Evolutionary conservation across 139 green algal species (phyloP).

Genomic region (Chlorella sorokiniana): DNA sequence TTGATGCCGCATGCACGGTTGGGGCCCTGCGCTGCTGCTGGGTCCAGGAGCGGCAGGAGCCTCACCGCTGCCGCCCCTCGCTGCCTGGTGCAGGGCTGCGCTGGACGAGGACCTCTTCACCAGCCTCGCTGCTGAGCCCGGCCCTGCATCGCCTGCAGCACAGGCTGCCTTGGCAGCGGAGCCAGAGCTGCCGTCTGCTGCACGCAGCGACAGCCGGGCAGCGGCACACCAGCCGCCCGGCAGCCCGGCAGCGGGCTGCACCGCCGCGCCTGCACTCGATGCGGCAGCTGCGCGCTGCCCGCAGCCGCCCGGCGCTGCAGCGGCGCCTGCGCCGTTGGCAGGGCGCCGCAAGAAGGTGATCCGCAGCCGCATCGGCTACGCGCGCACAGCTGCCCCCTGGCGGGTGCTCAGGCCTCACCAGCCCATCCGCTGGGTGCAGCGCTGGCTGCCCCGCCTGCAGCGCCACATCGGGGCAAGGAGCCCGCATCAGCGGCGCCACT

Average conservation of each 20-base stretch:
- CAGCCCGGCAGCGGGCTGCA: neutral
- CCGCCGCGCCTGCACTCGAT: neutral
- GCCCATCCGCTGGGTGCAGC: neutral
- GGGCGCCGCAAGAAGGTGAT: slow-evolving; percentile 30
- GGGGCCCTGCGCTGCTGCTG: neutral
- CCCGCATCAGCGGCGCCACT: neutral
- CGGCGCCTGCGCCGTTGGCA: neutral
- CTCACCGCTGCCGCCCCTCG: neutral
- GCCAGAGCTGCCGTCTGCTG: neutral
- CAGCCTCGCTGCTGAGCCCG: neutral
- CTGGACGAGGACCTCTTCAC: slow-evolving; percentile 29
- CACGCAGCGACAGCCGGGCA: neutral
- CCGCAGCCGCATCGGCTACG: slow-evolving; percentile 26
- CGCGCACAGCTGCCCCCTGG: neutral
- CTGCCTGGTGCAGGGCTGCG: slow-evolving; percentile 3
- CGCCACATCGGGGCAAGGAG: neutral
- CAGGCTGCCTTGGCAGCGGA: neutral
- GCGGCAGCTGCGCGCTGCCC: neutral
- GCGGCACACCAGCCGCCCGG: too few relatives aligned
- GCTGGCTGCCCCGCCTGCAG: neutral
- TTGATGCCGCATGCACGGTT: too few relatives aligned
- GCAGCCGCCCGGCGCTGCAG: neutral
- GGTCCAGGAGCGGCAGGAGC: neutral
- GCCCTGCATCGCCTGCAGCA: neutral
- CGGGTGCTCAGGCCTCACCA: neutral